Percentiles rank a stretch among this genome's conserved stretches.
These are phyloP conservation scores for Phylloporus sp. DNA, from an alignment of 768 basidiomycete species.

Conservation along the genomic window DNA sequence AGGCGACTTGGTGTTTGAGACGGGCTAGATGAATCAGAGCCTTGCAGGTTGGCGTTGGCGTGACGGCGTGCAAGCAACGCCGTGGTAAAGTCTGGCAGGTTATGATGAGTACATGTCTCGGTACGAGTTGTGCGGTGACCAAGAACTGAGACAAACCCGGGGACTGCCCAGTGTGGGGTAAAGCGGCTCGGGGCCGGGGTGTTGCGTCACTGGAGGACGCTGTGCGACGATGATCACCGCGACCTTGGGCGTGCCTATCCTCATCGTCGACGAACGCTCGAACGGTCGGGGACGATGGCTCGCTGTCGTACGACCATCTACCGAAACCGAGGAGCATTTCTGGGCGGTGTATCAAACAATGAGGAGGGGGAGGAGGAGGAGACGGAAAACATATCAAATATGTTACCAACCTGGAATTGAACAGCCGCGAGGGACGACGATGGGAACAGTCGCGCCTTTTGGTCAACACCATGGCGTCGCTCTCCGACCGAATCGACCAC, in stretches of 20 bases:
- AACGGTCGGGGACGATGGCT: conserved; percentile 14
- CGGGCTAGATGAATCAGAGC: conserved; percentile 9
- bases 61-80: conserved; percentile 7
- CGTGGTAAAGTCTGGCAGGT: conserved; percentile 8
- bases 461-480: conserved; percentile 43
- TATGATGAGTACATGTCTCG: conserved; percentile 9
- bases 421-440: conserved; percentile 10
- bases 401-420: conserved; percentile 21
- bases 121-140: neutral
- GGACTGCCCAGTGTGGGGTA: conserved; percentile 15
- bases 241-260: conserved; percentile 4
- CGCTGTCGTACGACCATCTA: conserved; percentile 21
- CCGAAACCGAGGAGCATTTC: conserved; percentile 24
- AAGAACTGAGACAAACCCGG: conserved; percentile 17
- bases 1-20: conserved; percentile 28
- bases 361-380: conserved; percentile 1
- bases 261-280: conserved; percentile 6
- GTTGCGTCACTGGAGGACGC: conserved; percentile 49
- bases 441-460: neutral
- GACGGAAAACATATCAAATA: conserved; percentile 8
- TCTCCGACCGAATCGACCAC: conserved; percentile 68
- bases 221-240: conserved; percentile 25
- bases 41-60: conserved; percentile 8
- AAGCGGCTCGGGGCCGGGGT: conserved; percentile 41
- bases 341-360: neutral